Evolutionary conservation across 129 eudicot genomes (phyloP).

Genomic region (Flaveria sonorensis): DNA sequence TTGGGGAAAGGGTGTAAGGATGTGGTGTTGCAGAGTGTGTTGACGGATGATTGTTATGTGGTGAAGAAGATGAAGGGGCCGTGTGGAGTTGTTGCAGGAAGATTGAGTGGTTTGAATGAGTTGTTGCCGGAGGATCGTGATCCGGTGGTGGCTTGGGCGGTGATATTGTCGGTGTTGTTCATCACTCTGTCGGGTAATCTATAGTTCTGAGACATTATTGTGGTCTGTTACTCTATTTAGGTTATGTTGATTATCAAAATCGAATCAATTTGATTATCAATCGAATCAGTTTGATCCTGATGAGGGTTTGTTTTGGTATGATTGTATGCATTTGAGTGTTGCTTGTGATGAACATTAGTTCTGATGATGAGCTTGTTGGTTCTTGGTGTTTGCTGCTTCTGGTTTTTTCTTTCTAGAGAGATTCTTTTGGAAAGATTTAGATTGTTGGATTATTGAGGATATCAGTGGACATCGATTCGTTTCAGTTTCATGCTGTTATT

Average conservation of each 20-base stretch:
- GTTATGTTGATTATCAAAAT: neutral
- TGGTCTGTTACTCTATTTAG: neutral
- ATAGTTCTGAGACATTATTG: neutral
- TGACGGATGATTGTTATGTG: conserved; percentile 71
- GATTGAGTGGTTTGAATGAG: conserved; percentile 69
- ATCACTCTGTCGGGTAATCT: conserved; percentile 62
- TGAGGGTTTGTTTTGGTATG: too few species aligned
- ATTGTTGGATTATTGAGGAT: neutral
- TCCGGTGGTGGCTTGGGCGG: conserved; percentile 80
- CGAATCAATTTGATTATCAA: too few species aligned
- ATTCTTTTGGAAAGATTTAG: neutral
- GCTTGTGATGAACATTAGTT: too few species aligned
- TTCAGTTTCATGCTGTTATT: neutral
- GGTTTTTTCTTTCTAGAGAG: neutral
- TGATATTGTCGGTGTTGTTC: conserved; percentile 60
- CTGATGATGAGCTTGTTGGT: neutral
- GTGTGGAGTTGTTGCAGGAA: conserved; percentile 37
- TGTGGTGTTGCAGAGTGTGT: conserved; percentile 63
- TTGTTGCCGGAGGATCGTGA: conserved; percentile 96
- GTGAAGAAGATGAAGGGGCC: conserved; percentile 56
- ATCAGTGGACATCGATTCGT: neutral
- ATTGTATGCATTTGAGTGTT: too few species aligned
- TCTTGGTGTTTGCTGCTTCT: neutral
- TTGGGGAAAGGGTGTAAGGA: conserved; percentile 78
- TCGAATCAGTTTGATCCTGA: too few species aligned